phyloP scores from a whole-genome alignment of 345 rosid species.

The Arabidopsis suecica region DNA sequence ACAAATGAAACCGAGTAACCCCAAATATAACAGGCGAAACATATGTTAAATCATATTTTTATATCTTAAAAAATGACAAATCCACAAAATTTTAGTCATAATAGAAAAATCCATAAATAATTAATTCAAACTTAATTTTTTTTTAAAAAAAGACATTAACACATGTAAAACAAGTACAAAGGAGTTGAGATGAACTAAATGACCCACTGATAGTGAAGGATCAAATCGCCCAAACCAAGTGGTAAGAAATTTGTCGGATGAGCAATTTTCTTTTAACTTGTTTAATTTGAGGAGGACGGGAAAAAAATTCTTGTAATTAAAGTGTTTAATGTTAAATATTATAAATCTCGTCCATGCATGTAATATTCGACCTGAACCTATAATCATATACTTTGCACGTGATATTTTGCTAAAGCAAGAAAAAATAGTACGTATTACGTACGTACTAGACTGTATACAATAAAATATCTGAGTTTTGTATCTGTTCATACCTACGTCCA shows the following conservation, averaged over 20 bases:
- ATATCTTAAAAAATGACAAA: not conserved
- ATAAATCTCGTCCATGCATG: conserved; percentile 31
- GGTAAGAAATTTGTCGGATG: conserved; percentile 8
- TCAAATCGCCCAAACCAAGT: conserved; percentile 24
- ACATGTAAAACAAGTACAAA: not conserved
- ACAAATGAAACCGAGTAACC: too few species aligned
- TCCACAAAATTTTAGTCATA: too few species aligned
- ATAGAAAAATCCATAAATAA: too few species aligned
- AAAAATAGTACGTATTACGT: conserved; percentile 9
- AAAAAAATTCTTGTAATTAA: not conserved
- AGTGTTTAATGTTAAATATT: conserved; percentile 1
- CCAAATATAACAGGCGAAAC: too few species aligned
- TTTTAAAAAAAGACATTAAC: not conserved
- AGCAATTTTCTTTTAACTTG: conserved; percentile 2
- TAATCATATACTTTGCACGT: conserved; percentile 40
- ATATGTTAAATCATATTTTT: too few species aligned
- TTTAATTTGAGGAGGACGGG: not conserved
- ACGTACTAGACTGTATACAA: not conserved
- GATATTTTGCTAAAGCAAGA: conserved; percentile 37
- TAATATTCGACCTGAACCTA: conserved; percentile 28
- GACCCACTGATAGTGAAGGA: conserved; percentile 31
- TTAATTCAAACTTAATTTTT: not conserved
- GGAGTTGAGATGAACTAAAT: conserved; percentile 7
- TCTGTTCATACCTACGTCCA: conserved; percentile 5
- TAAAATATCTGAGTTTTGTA: conserved; percentile 13